These are phyloP conservation scores for Chaetomium cochliodes DNA, from an alignment of 495 filamentous ascomycete species.

Conservation along the genomic window DNA sequence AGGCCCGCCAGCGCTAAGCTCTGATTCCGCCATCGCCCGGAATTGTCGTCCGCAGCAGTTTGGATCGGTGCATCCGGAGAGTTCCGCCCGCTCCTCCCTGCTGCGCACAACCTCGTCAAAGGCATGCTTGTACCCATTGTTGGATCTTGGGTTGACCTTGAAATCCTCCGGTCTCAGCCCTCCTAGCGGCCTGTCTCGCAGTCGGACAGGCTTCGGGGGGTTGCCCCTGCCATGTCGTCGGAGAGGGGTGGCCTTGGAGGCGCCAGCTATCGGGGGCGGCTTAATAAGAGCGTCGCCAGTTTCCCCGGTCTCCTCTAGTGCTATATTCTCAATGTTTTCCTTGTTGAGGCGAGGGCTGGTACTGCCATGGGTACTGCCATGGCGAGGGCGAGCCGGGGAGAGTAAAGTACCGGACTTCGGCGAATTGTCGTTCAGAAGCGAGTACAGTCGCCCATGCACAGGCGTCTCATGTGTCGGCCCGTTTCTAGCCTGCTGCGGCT, in stretches of 20 bases:
- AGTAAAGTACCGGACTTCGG: slow-evolving; percentile 8
- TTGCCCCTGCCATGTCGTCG: neutral
- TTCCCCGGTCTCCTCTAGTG: neutral
- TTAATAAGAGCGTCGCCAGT: neutral
- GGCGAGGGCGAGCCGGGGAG: neutral
- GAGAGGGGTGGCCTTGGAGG: neutral
- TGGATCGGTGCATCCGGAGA: slow-evolving; percentile 73
- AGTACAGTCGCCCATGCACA: slow-evolving; percentile 12
- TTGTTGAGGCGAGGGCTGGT: neutral
- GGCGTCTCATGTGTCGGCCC: neutral
- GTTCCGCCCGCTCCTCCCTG: slow-evolving; percentile 67
- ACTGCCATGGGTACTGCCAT: neutral
- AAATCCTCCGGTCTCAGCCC: slow-evolving; percentile 66
- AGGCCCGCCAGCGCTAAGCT: slow-evolving; percentile 36
- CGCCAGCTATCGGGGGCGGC: neutral
- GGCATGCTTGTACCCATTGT: slow-evolving; percentile 70
- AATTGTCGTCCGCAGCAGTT: slow-evolving; percentile 77
- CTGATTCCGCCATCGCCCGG: slow-evolving; percentile 58
- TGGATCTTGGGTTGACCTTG: slow-evolving; percentile 74
- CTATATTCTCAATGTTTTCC: neutral
- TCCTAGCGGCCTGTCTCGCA: slow-evolving; percentile 54
- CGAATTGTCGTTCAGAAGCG: slow-evolving; percentile 20
- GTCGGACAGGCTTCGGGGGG: slow-evolving; percentile 37
- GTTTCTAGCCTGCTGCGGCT: neutral
- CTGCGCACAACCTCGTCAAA: slow-evolving; percentile 74